Evolutionary conservation across 495 filamentous ascomycete species (phyloP), one percentile per base, ranked within the genome.

Genomic region (Aspergillus funiculosus): DNA sequence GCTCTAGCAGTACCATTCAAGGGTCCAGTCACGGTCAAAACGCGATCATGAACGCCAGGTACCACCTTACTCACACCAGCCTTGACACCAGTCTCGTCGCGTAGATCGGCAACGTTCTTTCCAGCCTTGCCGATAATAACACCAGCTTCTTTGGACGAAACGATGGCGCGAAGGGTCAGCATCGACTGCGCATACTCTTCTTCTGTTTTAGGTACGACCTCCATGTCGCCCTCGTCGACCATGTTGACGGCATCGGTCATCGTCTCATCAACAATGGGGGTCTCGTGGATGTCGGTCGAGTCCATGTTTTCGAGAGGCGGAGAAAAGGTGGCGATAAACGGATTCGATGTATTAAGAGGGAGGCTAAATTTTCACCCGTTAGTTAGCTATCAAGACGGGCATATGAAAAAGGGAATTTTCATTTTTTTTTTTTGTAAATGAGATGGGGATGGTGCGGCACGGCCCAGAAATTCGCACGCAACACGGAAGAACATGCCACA

Each of bases 1-100:
- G 92, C 92, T 58, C 84, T 85, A 40, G 90, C 82, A 56, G 94
- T 86, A 45, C 86, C 81, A 24, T 87, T 84, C 60, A 94, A 77
- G 48, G 82, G 74, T 56, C 92, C 92, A 21, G 89, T 91, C 53
- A 98, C 89, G 37, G 92, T 95, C 54, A 98, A 72, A 45, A 98
- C 94, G 34, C 92, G 87, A 68, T 98, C 92, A 62, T 95, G 89
- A 30, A 98, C 92, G 46, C 91, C 90, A 41, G 87, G 88, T 35
- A 98, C 92, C 31, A 97, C 94, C 74, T 97, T 98, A 78, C 89
- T 95, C 29, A 98, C 92, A 50, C 92, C 92, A 49, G 92, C 92
- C 66, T 91, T 95, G 39, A 96, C 92, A 47, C 89, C 92, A 39
- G 94, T 98, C 66, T 95, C 89, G 48, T 98, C 91, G 58, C 92